Base-by-base conservation (phyloP, 331 rosid genomes). In the Acacia concinna region DNA sequence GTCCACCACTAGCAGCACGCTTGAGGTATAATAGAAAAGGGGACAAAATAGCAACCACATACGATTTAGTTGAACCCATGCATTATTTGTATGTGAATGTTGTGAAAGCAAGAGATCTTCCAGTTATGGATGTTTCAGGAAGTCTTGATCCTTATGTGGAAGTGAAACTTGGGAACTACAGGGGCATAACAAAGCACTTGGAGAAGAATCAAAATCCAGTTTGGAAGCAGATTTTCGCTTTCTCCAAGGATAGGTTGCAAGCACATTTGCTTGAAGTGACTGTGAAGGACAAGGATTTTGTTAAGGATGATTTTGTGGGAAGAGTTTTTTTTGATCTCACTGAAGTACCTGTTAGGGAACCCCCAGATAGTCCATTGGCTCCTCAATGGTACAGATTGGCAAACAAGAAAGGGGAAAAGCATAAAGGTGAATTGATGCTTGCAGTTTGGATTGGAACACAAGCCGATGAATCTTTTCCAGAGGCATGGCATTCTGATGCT, bases 401-500 rank as follows among this genome's bases (percentile, higher is more conserved):
- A 78, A 92, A 95, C 73, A 93, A 84, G 87, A 83, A 89, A 2
- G 98, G 97, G 15, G 14, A 0, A 8, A 96, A 87, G 73, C 43
- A 69, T 23, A 71, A 73, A 72, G 98, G 99, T 9, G 99, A 96
- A 69, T 37, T 96, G 31, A 93, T 95, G 99, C 94, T 95, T 49
- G 99, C 98, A 0, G 99, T 95, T 76, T 95, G 99, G 99, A 77
- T 90, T 84, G 99, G 99, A 78, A 96, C 98, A 21, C 99, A 96
- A 59, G 99, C 99, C 1, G 99, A 96, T 37, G 99, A 93, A 83
- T 88, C 92, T 0, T 96, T 96, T 62, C 86, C 98, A 0, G 99
- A 96, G 9, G 97, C 99, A 23, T 96, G 99, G 99, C 99, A 90
- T 68, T 91, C 97, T 18, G 99, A 93, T 81, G 99, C 99, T 4